Conservation (phyloP, 75 land plant genomes). For the Picea glauca region DNA sequence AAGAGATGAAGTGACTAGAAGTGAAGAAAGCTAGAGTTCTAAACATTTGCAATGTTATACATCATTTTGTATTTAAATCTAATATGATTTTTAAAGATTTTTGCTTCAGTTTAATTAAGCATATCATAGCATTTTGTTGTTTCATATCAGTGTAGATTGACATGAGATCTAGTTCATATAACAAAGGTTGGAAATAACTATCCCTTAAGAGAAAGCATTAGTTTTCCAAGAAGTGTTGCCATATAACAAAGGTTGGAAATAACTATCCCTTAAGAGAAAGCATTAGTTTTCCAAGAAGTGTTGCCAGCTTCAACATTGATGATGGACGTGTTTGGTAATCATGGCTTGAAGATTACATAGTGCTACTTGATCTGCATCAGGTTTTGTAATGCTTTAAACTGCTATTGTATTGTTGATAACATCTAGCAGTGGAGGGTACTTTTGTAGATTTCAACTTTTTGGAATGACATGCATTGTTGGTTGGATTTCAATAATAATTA, state of each 20-base stretch:
- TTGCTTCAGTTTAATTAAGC: not conserved
- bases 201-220: constrained; percentile 72
- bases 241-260: constrained; percentile 93
- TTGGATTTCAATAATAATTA: no score
- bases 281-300: constrained; percentile 82
- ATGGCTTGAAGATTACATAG: no score
- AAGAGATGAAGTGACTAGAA: no score
- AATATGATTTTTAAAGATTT: not conserved
- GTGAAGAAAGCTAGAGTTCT: no score
- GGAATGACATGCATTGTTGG: no score
- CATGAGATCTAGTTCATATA: constrained; percentile 97
- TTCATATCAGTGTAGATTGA: constrained; percentile 73
- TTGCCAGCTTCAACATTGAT: constrained; percentile 32
- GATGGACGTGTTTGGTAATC: no score
- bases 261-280: constrained; percentile 76
- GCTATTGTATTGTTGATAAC: no score
- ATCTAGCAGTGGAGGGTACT: no score
- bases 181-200: constrained; percentile 84
- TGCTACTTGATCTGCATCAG: no score
- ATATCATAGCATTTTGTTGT: not conserved
- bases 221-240: constrained; percentile 92
- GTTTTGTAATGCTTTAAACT: no score
- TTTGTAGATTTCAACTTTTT: no score
- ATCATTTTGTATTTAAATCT: not conserved
- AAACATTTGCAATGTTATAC: no score